These are phyloP conservation scores for Astrephomene gubernaculifera DNA, from an alignment of 139 green algal genomes.

Conservation along the genomic window DNA sequence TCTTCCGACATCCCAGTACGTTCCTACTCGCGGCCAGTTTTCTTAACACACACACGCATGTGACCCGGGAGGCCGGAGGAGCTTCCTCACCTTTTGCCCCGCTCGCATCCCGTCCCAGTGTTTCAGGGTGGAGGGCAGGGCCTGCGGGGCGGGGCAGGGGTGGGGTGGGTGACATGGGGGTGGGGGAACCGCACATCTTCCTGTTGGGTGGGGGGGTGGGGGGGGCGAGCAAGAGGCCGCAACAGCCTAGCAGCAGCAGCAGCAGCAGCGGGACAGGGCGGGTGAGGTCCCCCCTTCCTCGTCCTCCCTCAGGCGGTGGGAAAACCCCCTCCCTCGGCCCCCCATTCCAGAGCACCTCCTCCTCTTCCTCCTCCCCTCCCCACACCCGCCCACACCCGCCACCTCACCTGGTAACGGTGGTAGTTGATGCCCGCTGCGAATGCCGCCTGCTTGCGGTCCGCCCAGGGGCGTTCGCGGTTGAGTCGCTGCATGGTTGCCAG, in stretches of 20 bases:
- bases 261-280: too few relatives aligned
- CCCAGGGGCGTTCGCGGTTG: background rate
- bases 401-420: constrained; percentile 11
- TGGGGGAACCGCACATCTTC: too few relatives aligned
- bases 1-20: too few relatives aligned
- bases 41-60: background rate
- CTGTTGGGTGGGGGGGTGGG: too few relatives aligned
- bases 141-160: background rate
- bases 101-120: background rate
- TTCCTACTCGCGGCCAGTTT: background rate
- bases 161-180: background rate
- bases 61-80: background rate
- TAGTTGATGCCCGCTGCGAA: constrained; percentile 13
- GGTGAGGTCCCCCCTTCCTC: too few relatives aligned
- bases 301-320: too few relatives aligned
- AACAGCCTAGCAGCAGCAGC: too few relatives aligned
- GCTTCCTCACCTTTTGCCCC: background rate
- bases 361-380: too few relatives aligned
- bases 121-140: background rate
- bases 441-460: background rate
- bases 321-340: too few relatives aligned
- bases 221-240: too few relatives aligned
- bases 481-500: background rate
- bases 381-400: too few relatives aligned
- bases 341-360: too few relatives aligned